Base-by-base conservation (phyloP, 768 basidiomycete species). In the Termitomyces heimii region DNA sequence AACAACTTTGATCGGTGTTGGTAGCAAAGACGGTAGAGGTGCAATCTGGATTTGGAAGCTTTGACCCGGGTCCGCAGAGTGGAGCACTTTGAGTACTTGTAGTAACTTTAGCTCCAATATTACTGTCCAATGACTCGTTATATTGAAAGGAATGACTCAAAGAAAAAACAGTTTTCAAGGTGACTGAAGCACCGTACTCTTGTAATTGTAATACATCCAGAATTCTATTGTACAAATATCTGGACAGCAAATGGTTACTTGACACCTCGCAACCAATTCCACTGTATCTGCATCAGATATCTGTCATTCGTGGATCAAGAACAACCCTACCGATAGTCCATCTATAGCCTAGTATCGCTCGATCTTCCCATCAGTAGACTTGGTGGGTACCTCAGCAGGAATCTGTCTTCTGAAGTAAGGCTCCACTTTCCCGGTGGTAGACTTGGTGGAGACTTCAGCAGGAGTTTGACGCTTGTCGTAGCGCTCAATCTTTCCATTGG, bases 31-130 rank as follows among this genome's bases (percentile, higher is more conserved):
- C 5, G 68, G 72, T 7, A 65, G 66, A 53, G 74, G 74, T 16
- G 73, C 60, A 26, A 56, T 78, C 13, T 78, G 76, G 77, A 66
- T 77, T 13, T 80, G 78, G 76, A 63, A 55, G 34, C 43, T 54
- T 42, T 48, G 48, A 48, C 34, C 24, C 8, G 26, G n/a, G 1
- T 43, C 16, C 24, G 24, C 13, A 5, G 22, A 52, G 5, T 26
- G 24, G 16, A 20, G 4, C 7, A 39, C 12, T 34, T 29, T 55
- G 18, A 51, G n/a, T 26, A 29, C 29, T 57, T 6, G 8, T 26
- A 44, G 24, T 26, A 26, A 44, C 43, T 26, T 14, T 6, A 24
- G 24, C 45, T 5, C 29, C n/a, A 1, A 18, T 46, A 28, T 50
- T 9, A 18, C 35, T 10, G 35, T 37, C 35, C 9, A 34, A n/a